Evolutionary conservation across 108 stramenopile genomes (phyloP).

Genomic region (Nannochloropsis salina): DNA sequence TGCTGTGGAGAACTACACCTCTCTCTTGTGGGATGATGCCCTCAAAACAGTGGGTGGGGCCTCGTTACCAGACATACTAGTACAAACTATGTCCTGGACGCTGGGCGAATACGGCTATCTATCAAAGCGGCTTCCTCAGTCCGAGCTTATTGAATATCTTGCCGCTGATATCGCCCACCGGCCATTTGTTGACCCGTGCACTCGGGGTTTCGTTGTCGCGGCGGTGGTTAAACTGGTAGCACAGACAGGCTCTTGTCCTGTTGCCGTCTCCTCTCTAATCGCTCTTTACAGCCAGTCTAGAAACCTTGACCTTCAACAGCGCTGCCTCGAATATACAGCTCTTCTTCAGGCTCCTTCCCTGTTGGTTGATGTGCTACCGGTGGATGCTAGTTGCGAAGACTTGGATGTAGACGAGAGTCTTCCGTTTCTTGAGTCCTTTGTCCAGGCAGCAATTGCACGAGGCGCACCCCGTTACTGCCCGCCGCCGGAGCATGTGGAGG

Average conservation of each 20-base stretch:
- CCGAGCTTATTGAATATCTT: conserved; percentile 65
- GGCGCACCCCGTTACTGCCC: conserved; percentile 75
- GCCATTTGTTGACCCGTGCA: conserved; percentile 46
- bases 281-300: conserved; percentile 74
- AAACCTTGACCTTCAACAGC: conserved; percentile 78
- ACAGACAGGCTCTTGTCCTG: conserved; percentile 78
- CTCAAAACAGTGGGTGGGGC: conserved; percentile 20
- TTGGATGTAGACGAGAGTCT: conserved; percentile 78
- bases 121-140: conserved; percentile 58
- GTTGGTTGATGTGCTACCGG: conserved; percentile 80
- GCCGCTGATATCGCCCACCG: conserved; percentile 48
- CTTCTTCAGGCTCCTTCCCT: conserved; percentile 60
- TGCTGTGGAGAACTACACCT: conserved; percentile 81
- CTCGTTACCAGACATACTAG: conserved; percentile 68
- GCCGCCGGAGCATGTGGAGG: conserved; percentile 28
- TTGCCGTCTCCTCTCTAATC: conserved; percentile 70
- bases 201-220: conserved; percentile 72
- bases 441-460: conserved; percentile 68
- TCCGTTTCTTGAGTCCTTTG: conserved; percentile 76
- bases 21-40: conserved; percentile 53
- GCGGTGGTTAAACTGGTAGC: conserved; percentile 91
- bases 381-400: conserved; percentile 85
- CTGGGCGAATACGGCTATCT: conserved; percentile 96
- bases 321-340: conserved; percentile 81
- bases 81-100: conserved; percentile 93